phyloP scores from a whole-genome alignment of 495 filamentous ascomycete genomes.

The Aspergillus ostianus region DNA sequence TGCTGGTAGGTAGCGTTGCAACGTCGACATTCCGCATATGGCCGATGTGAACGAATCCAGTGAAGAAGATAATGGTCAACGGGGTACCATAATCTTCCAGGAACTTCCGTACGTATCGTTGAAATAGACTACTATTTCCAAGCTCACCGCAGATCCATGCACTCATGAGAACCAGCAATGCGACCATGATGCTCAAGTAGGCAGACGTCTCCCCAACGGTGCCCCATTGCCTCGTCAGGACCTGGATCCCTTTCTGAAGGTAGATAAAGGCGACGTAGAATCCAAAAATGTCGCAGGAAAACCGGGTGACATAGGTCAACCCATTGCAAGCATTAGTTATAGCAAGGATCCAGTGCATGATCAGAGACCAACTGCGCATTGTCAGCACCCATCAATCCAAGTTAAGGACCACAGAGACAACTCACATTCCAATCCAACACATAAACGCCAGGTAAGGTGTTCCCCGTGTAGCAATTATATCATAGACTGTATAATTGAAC shows the following conservation, averaged over 20 bases:
- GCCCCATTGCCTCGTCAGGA: conserved; percentile 64
- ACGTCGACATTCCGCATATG: conserved; percentile 67
- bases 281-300: conserved; percentile 84
- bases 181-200: conserved; percentile 71
- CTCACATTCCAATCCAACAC: conserved; percentile 78
- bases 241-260: conserved; percentile 79
- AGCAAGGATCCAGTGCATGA: conserved; percentile 78
- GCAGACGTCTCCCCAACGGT: conserved; percentile 56
- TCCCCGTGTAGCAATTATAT: conserved; percentile 69
- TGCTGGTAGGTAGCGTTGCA: conserved; percentile 65
- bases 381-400: conserved; percentile 9
- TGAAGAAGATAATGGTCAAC: conserved; percentile 82
- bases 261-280: conserved; percentile 89
- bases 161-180: conserved; percentile 68
- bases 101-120: conserved; percentile 69
- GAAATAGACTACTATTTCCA: conserved; percentile 67
- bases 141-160: conserved; percentile 71
- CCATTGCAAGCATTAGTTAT: conserved; percentile 79
- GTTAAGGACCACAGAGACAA: conserved; percentile 3
- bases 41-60: conserved; percentile 82
- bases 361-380: conserved; percentile 62
- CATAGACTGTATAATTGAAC: conserved; percentile 85
- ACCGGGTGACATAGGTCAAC: conserved; percentile 76
- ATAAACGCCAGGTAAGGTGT: conserved; percentile 79
- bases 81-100: conserved; percentile 83